Percentiles rank a stretch among this genome's conserved stretches.
Conservation (phyloP, 139 green algal genomes). For the Volvox africanus region DNA sequence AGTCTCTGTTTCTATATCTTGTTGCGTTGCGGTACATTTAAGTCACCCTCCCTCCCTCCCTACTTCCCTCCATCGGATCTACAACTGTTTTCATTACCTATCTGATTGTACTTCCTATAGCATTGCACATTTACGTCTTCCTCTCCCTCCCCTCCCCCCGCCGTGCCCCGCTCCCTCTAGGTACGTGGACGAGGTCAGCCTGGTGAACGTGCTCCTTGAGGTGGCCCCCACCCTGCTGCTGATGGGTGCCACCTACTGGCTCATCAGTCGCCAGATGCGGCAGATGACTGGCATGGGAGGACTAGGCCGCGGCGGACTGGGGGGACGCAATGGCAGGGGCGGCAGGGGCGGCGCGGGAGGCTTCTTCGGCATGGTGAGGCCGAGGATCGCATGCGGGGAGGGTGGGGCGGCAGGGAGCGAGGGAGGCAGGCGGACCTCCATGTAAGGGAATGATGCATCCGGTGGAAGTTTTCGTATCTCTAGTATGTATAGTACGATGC, state of each 20-base stretch:
- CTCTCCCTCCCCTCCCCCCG: neutral
- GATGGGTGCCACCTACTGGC: constrained; percentile 91
- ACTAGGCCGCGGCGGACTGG: constrained; percentile 62
- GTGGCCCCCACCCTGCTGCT: constrained; percentile 93
- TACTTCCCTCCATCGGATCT: too few species aligned
- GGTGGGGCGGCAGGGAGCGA: too few species aligned
- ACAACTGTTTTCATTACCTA: too few species aligned
- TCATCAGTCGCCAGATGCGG: constrained; percentile 67
- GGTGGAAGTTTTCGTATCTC: too few species aligned
- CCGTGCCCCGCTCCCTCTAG: neutral
- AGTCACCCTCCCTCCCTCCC: too few species aligned
- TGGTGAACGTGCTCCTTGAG: constrained; percentile 78
- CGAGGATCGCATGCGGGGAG: neutral
- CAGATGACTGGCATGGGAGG: constrained; percentile 78
- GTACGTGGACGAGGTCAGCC: constrained; percentile 67
- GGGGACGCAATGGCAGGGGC: constrained; percentile 44
- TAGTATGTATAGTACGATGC: too few species aligned
- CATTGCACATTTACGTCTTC: too few species aligned
- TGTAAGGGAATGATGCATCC: too few species aligned
- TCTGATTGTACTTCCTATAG: too few species aligned
- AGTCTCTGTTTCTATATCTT: too few species aligned
- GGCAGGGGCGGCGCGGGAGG: constrained; percentile 56
- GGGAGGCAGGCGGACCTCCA: neutral
- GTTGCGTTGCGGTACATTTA: too few species aligned
- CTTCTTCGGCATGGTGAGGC: constrained; percentile 87